Evolutionary conservation across 805 yeast species (phyloP), one percentile per base, ranked within the genome.

Genomic region (Ogataea naganishii): DNA sequence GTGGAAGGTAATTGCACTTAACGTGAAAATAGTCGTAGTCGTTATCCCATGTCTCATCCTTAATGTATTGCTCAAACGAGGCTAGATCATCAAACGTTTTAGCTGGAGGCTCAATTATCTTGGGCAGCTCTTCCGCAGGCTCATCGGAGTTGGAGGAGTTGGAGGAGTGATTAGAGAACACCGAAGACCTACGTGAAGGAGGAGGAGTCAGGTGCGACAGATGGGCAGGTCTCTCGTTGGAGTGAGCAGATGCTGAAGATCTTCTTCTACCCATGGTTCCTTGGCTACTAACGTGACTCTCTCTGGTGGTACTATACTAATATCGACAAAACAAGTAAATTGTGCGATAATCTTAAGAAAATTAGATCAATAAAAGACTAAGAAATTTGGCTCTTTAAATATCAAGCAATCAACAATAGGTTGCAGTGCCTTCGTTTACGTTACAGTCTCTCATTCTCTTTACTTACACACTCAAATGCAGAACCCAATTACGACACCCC

Each of bases 1-100:
- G 48, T 9, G 48, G 48, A 23, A 43, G 29, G 24, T 43, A 43
- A 26, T 35, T 40, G 7, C 39, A 31, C 31, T 34, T 31, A 18
- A 41, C 26, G 21, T 41, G 48, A 31, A 32, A 43, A 29, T 41
- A 40, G 29, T 43, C 48, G 34, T 26, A 43, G 26, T 43, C 48
- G 22, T 43, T 43, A 31, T 43, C 48, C 46, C 46, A 43, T 12
- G 44, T 43, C 44, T 77, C 85, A 46, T 75, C 81, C 40, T 74
- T 66, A 34, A 78, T 55, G 50, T 59, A 78, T 16, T 66, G 63
- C 44, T 75, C 81, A 47, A 79, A 79, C 12, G 73, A 60, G 14
- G 56, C 52, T 35, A 79, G 53, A 38, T 74, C 80, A 27, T 79
- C 85, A 54, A 79, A 79, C 20, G 34, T 40, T 27, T 38, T 43